phyloP scores from a whole-genome alignment of 371 early-diverging fungal genomes.

The Rhizopus microsporus region DNA sequence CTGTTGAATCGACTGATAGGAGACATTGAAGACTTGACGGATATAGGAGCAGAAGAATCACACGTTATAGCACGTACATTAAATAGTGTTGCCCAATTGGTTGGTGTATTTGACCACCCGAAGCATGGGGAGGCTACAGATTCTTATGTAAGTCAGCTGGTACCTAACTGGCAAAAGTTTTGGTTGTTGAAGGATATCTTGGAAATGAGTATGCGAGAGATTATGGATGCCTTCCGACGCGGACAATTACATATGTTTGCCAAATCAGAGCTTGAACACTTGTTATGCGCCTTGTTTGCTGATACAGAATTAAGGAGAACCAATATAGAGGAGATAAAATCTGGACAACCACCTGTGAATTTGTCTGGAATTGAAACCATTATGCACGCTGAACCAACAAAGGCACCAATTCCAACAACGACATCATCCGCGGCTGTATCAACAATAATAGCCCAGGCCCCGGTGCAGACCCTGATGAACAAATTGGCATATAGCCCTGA shows the following conservation, averaged over 20 bases:
- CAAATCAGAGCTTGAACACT: conserved; percentile 53
- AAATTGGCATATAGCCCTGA: conserved; percentile 17
- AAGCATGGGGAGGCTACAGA: conserved; percentile 39
- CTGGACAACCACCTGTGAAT: conserved; percentile 4
- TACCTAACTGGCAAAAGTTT: conserved; percentile 61
- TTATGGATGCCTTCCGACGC: conserved; percentile 62
- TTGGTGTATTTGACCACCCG: conserved; percentile 52
- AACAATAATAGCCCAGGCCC: background rate
- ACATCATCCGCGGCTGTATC: background rate
- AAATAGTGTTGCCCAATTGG: conserved; percentile 54
- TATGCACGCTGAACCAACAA: background rate
- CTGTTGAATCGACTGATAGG: conserved; percentile 45
- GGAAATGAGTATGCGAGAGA: conserved; percentile 69
- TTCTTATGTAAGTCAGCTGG: conserved; percentile 32
- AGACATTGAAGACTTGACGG: conserved; percentile 57
- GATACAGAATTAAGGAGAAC: conserved; percentile 65
- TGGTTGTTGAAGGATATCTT: conserved; percentile 63
- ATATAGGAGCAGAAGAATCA: conserved; percentile 75
- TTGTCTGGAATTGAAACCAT: background rate
- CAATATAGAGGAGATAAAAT: conserved; percentile 65
- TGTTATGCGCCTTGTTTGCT: conserved; percentile 71
- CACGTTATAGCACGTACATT: conserved; percentile 56
- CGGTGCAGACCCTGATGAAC: background rate
- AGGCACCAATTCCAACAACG: background rate
- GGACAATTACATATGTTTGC: conserved; percentile 60